Evolutionary conservation across 495 filamentous ascomycete species (phyloP).

Genomic region (Penicillium chermesinum): DNA sequence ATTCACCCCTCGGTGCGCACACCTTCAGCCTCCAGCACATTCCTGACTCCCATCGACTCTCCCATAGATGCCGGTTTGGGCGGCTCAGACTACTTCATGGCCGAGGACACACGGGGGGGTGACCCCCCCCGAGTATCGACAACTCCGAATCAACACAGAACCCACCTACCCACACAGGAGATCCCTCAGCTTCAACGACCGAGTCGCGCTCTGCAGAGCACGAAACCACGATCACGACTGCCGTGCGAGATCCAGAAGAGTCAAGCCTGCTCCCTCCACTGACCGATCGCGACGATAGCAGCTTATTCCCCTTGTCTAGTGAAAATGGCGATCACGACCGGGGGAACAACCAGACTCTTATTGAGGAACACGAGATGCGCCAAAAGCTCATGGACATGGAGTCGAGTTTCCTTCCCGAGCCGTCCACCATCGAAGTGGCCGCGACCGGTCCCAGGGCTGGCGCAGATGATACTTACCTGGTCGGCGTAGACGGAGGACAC

Average conservation of each 20-base stretch:
- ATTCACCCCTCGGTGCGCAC: conserved; percentile 23
- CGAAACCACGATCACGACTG: conserved; percentile 5
- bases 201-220: conserved; percentile 7
- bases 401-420: conserved; percentile 68
- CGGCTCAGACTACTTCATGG: conserved; percentile 31
- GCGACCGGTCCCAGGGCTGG: conserved; percentile 21
- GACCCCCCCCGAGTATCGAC: conserved; percentile 21
- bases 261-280: conserved; percentile 32
- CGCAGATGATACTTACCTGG: conserved; percentile 41
- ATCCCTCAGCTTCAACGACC: conserved; percentile 2
- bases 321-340: conserved; percentile 39
- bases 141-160: conserved; percentile 16
- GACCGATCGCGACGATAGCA: conserved; percentile 37
- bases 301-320: conserved; percentile 30
- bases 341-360: conserved; percentile 42
- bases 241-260: conserved; percentile 12
- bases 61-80: conserved; percentile 35
- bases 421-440: conserved; percentile 43
- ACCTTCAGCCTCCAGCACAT: conserved; percentile 29
- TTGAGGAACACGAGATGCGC: conserved; percentile 64
- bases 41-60: conserved; percentile 34
- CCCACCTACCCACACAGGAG: conserved; percentile 15
- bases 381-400: conserved; percentile 78
- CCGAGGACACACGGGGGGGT: conserved; percentile 31
- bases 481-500: conserved; percentile 29